Conservation (phyloP, 2,329 filamentous ascomycete species). For the Blastomyces gilchristii region DNA sequence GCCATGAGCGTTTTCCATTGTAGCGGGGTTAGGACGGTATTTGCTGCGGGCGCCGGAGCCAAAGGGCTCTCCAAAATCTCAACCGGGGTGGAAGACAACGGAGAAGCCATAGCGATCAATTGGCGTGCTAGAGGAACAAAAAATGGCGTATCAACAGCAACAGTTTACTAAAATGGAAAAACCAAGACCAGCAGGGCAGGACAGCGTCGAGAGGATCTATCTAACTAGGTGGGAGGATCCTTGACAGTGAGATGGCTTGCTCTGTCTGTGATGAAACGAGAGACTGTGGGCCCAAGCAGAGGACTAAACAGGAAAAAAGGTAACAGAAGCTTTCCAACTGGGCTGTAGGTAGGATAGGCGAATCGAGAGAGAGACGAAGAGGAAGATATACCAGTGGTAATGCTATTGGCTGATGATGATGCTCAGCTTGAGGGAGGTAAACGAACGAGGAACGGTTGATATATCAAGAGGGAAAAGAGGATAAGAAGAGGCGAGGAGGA, state of each 20-base stretch:
- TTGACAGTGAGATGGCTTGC: neutral
- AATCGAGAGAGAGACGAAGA: neutral
- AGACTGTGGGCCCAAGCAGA: neutral
- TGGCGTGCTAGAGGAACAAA: neutral
- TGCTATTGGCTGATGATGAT: neutral
- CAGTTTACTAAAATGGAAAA: neutral
- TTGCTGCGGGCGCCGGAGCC: slow-evolving; percentile 36
- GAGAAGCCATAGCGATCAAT: slow-evolving; percentile 1
- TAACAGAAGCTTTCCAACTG: neutral
- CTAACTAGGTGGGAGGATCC: neutral
- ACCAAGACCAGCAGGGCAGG: neutral
- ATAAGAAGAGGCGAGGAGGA: neutral
- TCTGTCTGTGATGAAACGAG: neutral
- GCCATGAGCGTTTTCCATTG: slow-evolving; percentile 52
- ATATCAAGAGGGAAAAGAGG: neutral
- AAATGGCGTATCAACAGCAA: slow-evolving; percentile 1
- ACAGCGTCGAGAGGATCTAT: neutral
- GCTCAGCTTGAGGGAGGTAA: neutral
- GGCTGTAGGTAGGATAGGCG: neutral
- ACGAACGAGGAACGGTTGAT: neutral
- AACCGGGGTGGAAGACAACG: slow-evolving; percentile 7
- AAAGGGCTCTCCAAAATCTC: slow-evolving; percentile 36
- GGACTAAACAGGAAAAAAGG: neutral
- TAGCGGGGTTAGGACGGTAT: slow-evolving; percentile 41
- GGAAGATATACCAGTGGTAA: neutral